Evolutionary conservation across 768 basidiomycete species (phyloP).

Genomic region (Xerocomus spinulosus): DNA sequence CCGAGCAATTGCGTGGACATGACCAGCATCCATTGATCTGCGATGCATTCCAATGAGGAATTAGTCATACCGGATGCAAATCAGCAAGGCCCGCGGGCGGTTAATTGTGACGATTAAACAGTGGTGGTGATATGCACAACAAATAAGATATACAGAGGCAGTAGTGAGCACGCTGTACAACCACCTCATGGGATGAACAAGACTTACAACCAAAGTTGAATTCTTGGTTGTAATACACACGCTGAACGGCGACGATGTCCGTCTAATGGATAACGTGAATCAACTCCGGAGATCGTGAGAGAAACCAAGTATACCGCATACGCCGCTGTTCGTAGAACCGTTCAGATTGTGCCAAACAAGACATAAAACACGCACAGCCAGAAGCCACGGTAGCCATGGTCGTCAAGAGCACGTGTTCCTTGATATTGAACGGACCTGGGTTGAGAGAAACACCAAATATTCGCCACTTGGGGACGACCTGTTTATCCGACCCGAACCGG

Average conservation of each 20-base stretch:
- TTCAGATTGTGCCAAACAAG: neutral
- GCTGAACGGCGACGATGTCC: constrained; percentile 70
- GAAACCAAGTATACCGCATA: constrained; percentile 36
- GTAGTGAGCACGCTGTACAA: neutral
- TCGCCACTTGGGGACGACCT: constrained; percentile 46
- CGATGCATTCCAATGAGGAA: neutral
- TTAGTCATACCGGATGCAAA: neutral
- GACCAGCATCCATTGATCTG: constrained; percentile 57
- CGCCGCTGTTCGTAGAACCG: constrained; percentile 29
- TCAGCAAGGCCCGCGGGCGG: neutral
- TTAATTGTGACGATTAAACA: neutral
- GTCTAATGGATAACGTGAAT: constrained; percentile 32
- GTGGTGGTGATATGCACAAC: neutral
- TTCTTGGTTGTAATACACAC: constrained; percentile 59
- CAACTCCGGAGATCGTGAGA: neutral
- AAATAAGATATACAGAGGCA: neutral
- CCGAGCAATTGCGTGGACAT: constrained; percentile 73
- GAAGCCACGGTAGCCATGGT: constrained; percentile 58
- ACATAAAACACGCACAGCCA: constrained; percentile 15
- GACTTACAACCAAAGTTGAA: constrained; percentile 48
- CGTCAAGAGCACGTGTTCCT: constrained; percentile 65
- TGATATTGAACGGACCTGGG: constrained; percentile 73
- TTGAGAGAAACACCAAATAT: constrained; percentile 62
- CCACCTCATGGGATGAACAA: neutral
- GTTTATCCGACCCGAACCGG: no score